A percentile compares a stretch with the other conserved stretches of the same genome.
Conservation (phyloP, 1,284 basidiomycete species). For the Salmacisia buchloeana region DNA sequence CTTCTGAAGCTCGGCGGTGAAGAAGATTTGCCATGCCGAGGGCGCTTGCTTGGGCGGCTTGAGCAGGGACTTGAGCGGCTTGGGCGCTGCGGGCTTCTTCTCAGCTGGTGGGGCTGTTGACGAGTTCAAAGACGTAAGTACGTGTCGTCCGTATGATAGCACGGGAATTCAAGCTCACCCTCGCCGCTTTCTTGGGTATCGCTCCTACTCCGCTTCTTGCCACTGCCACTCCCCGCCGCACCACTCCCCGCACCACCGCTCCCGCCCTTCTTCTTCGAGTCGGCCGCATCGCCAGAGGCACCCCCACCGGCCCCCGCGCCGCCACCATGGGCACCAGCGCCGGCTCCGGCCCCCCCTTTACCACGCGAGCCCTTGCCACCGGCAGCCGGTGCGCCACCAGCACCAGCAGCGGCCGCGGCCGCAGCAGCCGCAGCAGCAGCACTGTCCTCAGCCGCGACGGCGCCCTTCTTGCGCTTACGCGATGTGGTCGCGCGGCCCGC, state of each 20-base stretch:
- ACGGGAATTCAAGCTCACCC: background rate
- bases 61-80: conserved; percentile 57
- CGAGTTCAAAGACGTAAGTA: background rate
- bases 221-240: background rate
- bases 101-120: conserved; percentile 52
- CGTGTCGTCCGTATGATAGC: background rate
- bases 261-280: background rate
- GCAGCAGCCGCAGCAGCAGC: background rate
- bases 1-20: conserved; percentile 89
- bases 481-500: background rate
- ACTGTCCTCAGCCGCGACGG: background rate
- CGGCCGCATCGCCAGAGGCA: too few species aligned
- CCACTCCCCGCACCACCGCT: too few species aligned
- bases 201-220: conserved; percentile 1
- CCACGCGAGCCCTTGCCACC: background rate
- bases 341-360: background rate
- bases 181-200: conserved; percentile 4
- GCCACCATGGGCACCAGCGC: too few species aligned
- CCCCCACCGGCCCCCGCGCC: too few species aligned
- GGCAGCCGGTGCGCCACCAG: background rate
- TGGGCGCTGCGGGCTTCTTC: conserved; percentile 29
- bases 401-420: background rate
- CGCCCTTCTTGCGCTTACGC: conserved; percentile 7
- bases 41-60: conserved; percentile 87
- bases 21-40: conserved; percentile 94